These are phyloP conservation scores for Diaporthe vaccinii DNA, from an alignment of 2,329 filamentous ascomycete genomes.

Conservation along the genomic window DNA sequence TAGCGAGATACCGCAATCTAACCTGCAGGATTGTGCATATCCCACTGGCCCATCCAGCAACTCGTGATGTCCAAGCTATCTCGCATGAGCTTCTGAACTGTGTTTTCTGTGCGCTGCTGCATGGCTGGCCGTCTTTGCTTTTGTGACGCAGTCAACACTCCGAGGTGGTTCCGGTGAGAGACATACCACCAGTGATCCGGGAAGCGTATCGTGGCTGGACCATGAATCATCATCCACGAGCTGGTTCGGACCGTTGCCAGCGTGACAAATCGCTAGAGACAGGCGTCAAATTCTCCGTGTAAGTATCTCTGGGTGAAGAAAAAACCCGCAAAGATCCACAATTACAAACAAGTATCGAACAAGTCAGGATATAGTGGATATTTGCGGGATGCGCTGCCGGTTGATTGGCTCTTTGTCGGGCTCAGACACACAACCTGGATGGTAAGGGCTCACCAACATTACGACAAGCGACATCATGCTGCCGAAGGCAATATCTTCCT, in stretches of 20 bases:
- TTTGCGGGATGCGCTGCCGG: background rate
- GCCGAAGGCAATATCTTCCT: background rate
- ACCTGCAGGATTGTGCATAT: constrained; percentile 27
- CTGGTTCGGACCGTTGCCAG: background rate
- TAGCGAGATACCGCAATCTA: constrained; percentile 27
- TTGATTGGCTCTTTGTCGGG: background rate
- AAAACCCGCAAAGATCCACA: background rate
- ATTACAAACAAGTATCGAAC: background rate
- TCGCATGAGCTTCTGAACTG: constrained; percentile 6
- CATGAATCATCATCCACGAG: constrained; percentile 23
- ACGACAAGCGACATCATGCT: background rate
- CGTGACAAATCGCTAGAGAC: constrained; percentile 2
- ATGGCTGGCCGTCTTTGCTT: constrained; percentile 27
- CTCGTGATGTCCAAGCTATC: constrained; percentile 26
- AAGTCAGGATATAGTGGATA: background rate
- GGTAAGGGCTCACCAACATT: background rate
- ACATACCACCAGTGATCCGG: background rate
- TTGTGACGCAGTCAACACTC: background rate
- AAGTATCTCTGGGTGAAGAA: background rate
- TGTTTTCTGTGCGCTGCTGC: constrained; percentile 2
- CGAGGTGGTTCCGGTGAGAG: background rate
- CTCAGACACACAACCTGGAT: background rate
- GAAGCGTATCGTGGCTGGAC: background rate
- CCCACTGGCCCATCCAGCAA: background rate
- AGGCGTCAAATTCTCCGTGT: background rate